Evolutionary conservation across 495 filamentous ascomycete species (phyloP), one percentile per base, ranked within the genome.

Genomic region (Podospora fimiseda): DNA sequence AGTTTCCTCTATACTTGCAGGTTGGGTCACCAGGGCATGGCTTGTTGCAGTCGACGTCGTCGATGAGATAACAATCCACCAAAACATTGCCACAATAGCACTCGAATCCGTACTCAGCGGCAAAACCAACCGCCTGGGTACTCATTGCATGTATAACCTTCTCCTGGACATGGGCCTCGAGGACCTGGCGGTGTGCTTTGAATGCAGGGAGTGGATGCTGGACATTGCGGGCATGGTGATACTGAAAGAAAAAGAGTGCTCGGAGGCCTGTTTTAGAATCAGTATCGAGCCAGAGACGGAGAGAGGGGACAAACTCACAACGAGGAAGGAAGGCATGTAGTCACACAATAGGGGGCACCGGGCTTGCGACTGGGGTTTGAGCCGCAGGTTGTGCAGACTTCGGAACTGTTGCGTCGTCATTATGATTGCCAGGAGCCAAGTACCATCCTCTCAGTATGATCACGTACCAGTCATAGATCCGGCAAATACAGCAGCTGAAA

Each of bases 61-160:
- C 70, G 13, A 71, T 50, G 8, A 58, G 57, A 54, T 59, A 62
- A 11, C 63, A 71, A 23, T 68, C 65, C 6, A 65, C 57, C 36
- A 76, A 52, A 8, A 59, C 59, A 53, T 80, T 77, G 18, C 78
- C 80, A 59, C 82, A 86, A 56, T 78, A 83, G 59, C 83, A 85
- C 56, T 81, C 74, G 43, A 72, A 74, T 39, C 74, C 78, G 50
- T 80, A 81, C 58, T 88, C 79, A 11, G 80, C 72, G 23, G 43
- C 70, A 74, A 27, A 73, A 74, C 71, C 70, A 73, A 21, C 68
- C 71, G 42, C 70, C 63, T 14, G 63, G 59, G 44, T 70, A 71
- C 24, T 69, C 70, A 23, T 67, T 51, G 42, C 72, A 76, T 21
- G 65, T 70, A 55, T 70, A 73, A 3, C 70, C 67, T 24, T 61